Evolutionary conservation across 805 yeast genomes (phyloP).

Genomic region (Pichia heedii): DNA sequence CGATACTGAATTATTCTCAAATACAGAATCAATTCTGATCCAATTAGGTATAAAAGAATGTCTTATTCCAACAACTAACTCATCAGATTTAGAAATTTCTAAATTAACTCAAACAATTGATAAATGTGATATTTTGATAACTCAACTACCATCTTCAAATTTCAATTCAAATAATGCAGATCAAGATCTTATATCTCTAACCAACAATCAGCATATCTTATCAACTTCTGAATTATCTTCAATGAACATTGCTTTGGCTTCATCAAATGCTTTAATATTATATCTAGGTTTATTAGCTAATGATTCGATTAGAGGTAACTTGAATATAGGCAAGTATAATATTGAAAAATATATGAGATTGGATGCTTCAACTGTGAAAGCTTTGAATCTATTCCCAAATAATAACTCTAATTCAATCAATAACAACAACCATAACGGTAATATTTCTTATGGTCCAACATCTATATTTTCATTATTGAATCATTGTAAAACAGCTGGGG

Average conservation of each 20-base stretch:
- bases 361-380: slow-evolving; percentile 83
- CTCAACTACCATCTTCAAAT: slow-evolving; percentile 47
- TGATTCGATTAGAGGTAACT: slow-evolving; percentile 45
- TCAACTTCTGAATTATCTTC: slow-evolving; percentile 48
- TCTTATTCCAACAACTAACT: slow-evolving; percentile 32
- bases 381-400: slow-evolving; percentile 76
- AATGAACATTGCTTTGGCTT: slow-evolving; percentile 42
- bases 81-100: slow-evolving; percentile 42
- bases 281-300: slow-evolving; percentile 60
- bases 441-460: slow-evolving; percentile 29
- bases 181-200: slow-evolving; percentile 65
- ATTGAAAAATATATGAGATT: slow-evolving; percentile 78
- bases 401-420: slow-evolving; percentile 11
- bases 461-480: slow-evolving; percentile 80
- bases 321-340: slow-evolving; percentile 55
- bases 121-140: slow-evolving; percentile 66
- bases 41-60: slow-evolving; percentile 89
- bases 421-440: slow-evolving; percentile 30
- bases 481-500: slow-evolving; percentile 84
- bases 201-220: slow-evolving; percentile 45
- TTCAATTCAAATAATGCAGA: slow-evolving; percentile 65
- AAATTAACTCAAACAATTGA: slow-evolving; percentile 67
- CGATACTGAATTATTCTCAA: slow-evolving; percentile 83
- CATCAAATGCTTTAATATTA: slow-evolving; percentile 58
- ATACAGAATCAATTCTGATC: slow-evolving; percentile 74